Evolutionary conservation across 2,329 filamentous ascomycete species (phyloP).

Genomic region (Aspergillus neoniger): DNA sequence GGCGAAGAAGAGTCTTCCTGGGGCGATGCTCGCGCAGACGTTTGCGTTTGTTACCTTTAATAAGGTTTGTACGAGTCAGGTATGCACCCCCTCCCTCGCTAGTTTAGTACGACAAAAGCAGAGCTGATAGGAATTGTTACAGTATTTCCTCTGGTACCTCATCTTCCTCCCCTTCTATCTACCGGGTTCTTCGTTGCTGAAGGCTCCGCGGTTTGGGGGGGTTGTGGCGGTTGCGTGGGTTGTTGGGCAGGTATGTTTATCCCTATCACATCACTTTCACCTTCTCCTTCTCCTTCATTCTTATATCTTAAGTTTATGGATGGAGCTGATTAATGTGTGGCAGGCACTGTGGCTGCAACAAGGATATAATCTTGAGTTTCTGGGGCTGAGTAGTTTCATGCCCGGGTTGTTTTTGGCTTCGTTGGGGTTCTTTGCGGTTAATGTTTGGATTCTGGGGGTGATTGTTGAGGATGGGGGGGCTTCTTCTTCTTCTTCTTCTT

Average conservation of each 20-base stretch:
- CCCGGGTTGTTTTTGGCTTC: slow-evolving; percentile 79
- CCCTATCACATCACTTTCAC: neutral
- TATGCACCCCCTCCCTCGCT: slow-evolving; percentile 45
- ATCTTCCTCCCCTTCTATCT: slow-evolving; percentile 91
- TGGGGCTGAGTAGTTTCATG: slow-evolving; percentile 79
- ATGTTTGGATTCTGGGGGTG: slow-evolving; percentile 82
- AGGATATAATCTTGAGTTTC: slow-evolving; percentile 74
- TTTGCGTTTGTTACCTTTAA: slow-evolving; percentile 98
- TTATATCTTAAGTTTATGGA: slow-evolving; percentile 30
- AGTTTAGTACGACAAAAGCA: too few species aligned
- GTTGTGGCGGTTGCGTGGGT: slow-evolving; percentile 73
- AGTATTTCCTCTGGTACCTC: slow-evolving; percentile 99
- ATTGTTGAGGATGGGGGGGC: slow-evolving; percentile 67
- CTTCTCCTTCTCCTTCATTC: neutral
- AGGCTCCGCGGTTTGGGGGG: slow-evolving; percentile 61
- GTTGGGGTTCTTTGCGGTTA: slow-evolving; percentile 77
- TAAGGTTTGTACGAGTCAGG: slow-evolving; percentile 98
- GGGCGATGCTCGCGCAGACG: slow-evolving; percentile 89
- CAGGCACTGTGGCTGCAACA: slow-evolving; percentile 71
- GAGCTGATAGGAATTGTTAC: neutral
- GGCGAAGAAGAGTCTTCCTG: slow-evolving; percentile 77
- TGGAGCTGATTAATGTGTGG: neutral
- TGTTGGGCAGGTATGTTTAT: slow-evolving; percentile 59
- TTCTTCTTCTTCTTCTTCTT: too few species aligned
- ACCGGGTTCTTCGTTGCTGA: slow-evolving; percentile 72